Evolutionary conservation across 345 rosid species (phyloP), one percentile per base, ranked within the genome.

Genomic region (Turritis glabra): DNA sequence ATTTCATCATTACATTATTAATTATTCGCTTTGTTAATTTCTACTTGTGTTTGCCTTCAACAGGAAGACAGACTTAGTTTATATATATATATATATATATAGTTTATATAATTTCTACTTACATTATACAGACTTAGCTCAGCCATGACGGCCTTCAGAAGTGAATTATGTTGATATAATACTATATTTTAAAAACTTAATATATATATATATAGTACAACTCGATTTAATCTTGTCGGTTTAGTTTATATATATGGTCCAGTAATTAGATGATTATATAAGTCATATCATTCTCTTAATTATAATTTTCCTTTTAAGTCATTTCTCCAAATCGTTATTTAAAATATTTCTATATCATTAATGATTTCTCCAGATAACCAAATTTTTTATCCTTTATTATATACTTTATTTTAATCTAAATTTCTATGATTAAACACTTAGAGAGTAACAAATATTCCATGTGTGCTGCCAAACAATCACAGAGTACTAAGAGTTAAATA

Each of bases 61-160:
- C 66, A 55, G 13, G 50, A 77, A 55, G 72, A 47, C 72, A 70
- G 5, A 57, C 79, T 69, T 55, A 19, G 76, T n/a, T n/a, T n/a
- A n/a, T n/a, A n/a, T n/a, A n/a, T n/a, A n/a, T n/a, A n/a, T n/a
- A n/a, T n/a, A n/a, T n/a, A n/a, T n/a, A n/a, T n/a, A n/a, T n/a
- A n/a, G n/a, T n/a, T n/a, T n/a, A n/a, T n/a, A n/a, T n/a, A n/a
- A n/a, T n/a, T n/a, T n/a, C n/a, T n/a, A n/a, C n/a, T n/a, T n/a
- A n/a, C n/a, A n/a, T n/a, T n/a, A n/a, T n/a, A 47, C 72, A 70
- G 5, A 57, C 79, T 69, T 55, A 19, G 76, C 37, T 71, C 67
- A 64, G 71, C 61, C 59, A 71, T 57, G 76, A 77, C 80, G 72
- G 60, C 1, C n/a, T n/a, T n/a, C n/a, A n/a, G n/a, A n/a, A n/a